Conservation (phyloP, 768 basidiomycete genomes). For the Baorangia bicolor region DNA sequence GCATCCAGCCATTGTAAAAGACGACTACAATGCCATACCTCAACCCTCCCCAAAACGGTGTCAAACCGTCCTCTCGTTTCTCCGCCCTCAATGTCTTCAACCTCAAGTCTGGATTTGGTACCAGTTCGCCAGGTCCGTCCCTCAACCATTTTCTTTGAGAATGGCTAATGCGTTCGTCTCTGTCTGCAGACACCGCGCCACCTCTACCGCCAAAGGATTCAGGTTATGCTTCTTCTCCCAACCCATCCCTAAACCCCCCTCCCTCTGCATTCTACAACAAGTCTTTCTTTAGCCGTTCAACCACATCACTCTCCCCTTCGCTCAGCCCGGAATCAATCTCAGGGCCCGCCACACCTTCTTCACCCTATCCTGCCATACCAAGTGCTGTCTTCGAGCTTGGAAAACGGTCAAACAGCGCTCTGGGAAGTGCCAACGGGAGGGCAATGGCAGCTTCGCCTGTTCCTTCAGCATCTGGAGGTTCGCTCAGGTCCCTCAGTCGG, state of each 20-base stretch:
- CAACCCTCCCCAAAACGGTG: constrained; percentile 7
- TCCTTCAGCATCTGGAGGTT: constrained; percentile 18
- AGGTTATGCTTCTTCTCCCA: constrained; percentile 27
- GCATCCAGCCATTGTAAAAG: not conserved
- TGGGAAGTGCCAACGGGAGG: constrained; percentile 2
- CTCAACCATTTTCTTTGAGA: not conserved
- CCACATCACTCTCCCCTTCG: constrained; percentile 47
- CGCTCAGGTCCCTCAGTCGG: constrained; percentile 15
- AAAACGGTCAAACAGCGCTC: not conserved
- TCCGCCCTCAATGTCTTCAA: constrained; percentile 44
- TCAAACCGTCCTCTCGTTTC: constrained; percentile 38
- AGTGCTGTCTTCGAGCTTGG: not conserved
- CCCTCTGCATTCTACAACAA: constrained; percentile 24
- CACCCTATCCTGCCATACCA: constrained; percentile 7
- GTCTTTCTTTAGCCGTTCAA: constrained; percentile 42
- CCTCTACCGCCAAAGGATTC: constrained; percentile 67
- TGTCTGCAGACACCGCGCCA: constrained; percentile 22
- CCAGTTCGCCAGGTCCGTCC: not conserved
- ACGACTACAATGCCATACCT: constrained; percentile 7
- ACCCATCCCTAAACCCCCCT: not conserved
- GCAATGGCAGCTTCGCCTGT: constrained; percentile 13
- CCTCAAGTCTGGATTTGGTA: constrained; percentile 20
- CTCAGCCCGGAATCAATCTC: constrained; percentile 20
- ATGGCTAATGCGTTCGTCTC: not conserved
- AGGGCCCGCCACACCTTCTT: constrained; percentile 22